These are phyloP conservation scores for Chlamydomonas eustigma DNA, from an alignment of 139 green algal genomes.

Conservation along the genomic window DNA sequence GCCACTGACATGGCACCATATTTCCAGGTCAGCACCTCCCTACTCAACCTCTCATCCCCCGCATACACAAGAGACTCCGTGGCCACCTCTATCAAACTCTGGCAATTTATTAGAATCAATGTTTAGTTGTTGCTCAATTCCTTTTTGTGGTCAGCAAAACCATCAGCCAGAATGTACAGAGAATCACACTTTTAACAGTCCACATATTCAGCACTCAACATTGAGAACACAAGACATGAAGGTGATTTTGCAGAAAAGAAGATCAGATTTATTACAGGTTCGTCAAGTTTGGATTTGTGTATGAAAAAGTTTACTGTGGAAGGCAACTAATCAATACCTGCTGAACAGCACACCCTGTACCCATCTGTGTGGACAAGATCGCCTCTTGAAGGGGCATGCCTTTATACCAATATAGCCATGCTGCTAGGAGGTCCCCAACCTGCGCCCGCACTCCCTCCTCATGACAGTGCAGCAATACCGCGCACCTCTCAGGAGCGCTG, in stretches of 20 bases:
- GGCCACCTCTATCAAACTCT: slow-evolving; percentile 38
- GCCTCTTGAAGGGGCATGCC: slow-evolving; percentile 44
- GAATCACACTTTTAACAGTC: neutral
- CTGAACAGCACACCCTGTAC: neutral
- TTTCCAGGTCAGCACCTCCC: slow-evolving; percentile 54
- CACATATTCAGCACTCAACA: too few relatives aligned
- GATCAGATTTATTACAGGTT: too few relatives aligned
- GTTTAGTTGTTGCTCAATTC: too few relatives aligned
- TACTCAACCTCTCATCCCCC: slow-evolving; percentile 38
- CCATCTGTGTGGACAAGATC: slow-evolving; percentile 26
- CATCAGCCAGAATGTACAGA: too few relatives aligned
- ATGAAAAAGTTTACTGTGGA: too few relatives aligned
- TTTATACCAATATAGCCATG: slow-evolving; percentile 57
- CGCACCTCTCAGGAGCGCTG: slow-evolving; percentile 13
- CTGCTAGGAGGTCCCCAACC: slow-evolving; percentile 47
- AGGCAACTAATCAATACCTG: neutral
- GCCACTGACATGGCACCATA: slow-evolving; percentile 62
- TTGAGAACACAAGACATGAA: too few relatives aligned
- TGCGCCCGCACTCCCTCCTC: slow-evolving; percentile 25
- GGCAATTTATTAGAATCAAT: too few relatives aligned
- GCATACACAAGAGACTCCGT: slow-evolving; percentile 38
- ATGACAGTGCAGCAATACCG: slow-evolving; percentile 49
- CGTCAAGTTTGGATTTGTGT: too few relatives aligned
- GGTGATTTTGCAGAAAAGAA: too few relatives aligned
- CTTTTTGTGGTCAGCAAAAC: too few relatives aligned